Evolutionary conservation across 495 filamentous ascomycete species (phyloP).

Genomic region (Penicillium malachiteum): DNA sequence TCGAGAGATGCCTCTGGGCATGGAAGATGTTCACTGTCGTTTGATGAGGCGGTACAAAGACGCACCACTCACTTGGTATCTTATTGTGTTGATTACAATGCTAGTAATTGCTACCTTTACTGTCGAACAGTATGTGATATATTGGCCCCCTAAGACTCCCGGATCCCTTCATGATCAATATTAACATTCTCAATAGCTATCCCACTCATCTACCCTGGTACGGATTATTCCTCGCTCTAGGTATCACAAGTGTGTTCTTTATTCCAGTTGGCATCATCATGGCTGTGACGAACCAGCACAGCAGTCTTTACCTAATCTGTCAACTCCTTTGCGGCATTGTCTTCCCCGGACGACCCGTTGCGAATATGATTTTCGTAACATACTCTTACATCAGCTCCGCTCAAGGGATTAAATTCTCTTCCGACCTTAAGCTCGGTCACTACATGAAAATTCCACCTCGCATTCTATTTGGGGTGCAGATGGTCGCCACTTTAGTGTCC

Average conservation of each 20-base stretch:
- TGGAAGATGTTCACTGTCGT: slow-evolving; percentile 60
- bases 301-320: slow-evolving; percentile 71
- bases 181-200: slow-evolving; percentile 15
- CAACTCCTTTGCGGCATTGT: slow-evolving; percentile 75
- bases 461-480: slow-evolving; percentile 71
- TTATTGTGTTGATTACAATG: slow-evolving; percentile 38
- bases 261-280: slow-evolving; percentile 85
- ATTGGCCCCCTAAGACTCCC: slow-evolving; percentile 50
- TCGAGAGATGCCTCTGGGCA: slow-evolving; percentile 19
- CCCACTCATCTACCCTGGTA: slow-evolving; percentile 83
- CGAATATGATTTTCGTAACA: slow-evolving; percentile 88
- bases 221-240: slow-evolving; percentile 71
- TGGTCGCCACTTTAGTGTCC: slow-evolving; percentile 75
- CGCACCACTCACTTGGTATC: slow-evolving; percentile 75
- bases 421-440: slow-evolving; percentile 69
- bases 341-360: slow-evolving; percentile 80
- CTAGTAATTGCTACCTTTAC: slow-evolving; percentile 28
- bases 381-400: slow-evolving; percentile 63
- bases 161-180: slow-evolving; percentile 21
- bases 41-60: slow-evolving; percentile 58
- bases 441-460: slow-evolving; percentile 93
- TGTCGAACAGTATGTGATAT: slow-evolving; percentile 46
- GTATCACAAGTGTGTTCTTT: slow-evolving; percentile 65
- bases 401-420: slow-evolving; percentile 51
- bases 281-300: slow-evolving; percentile 84